Evolutionary conservation across 2,329 filamentous ascomycete species (phyloP), one percentile per base, ranked within the genome.

Genomic region (Aspergillus amoenus): DNA sequence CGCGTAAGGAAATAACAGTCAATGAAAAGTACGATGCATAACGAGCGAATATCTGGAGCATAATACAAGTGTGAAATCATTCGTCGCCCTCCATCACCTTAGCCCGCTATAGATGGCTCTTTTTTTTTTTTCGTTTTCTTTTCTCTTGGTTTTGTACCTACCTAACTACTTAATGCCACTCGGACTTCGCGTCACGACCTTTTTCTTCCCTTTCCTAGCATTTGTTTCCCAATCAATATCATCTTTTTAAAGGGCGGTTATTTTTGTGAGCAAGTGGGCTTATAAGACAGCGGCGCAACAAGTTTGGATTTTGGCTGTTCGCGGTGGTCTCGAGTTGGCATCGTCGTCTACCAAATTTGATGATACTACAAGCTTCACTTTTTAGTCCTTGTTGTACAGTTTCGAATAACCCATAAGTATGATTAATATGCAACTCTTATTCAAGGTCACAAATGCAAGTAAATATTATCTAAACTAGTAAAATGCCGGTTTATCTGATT

Each of bases 1-100:
- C 91, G 93, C 77, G 86, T 91, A 56, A 84, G 91, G 70, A 94
- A 93, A 77, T 64, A 45, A 45, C 55, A 30, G n/a, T 4, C 8
- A 18, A 49, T 21, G 21, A 18, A 17, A 34, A 49, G 22, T 49
- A 53, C 17, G 32, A 55, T 13, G 22, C 12, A 18, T 42, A 42
- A 52, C 44, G 39, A 56, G 47, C n/a, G 17, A 47, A 27, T 7
- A 13, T n/a, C 11, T 34, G 34, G 34, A 37, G 34, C 34, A 18
- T 18, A 34, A n/a, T 13, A 41, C 32, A 24, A 12, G 11, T 41
- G 51, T 46, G 21, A 40, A 45, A 46, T 53, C 15, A 53, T 21
- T 27, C 17, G 24, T 34, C 30, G 13, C 17, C 30, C 13, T 49
- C 22, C n/a, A 43, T 51, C n/a, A 32, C 39, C 22, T 41, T 42